phyloP scores from a whole-genome alignment of 371 early-diverging fungal genomes.

The Rhizopus microsporus region DNA sequence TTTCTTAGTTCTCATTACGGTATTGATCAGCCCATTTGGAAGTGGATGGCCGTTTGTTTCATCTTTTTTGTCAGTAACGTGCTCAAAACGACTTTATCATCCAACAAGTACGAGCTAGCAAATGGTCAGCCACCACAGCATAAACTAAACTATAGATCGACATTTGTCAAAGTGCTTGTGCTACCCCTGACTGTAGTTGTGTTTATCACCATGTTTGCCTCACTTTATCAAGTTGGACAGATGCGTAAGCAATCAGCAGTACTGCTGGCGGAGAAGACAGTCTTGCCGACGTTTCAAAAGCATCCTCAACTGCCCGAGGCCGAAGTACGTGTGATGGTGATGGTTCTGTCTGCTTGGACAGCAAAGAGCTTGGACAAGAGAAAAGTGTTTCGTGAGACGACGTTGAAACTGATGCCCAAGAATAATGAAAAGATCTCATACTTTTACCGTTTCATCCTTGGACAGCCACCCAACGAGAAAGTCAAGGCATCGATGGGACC shows the following conservation, averaged over 20 bases:
- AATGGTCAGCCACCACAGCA: conserved; percentile 13
- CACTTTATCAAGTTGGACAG: conserved; percentile 36
- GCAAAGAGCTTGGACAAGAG: conserved; percentile 52
- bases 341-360: conserved; percentile 62
- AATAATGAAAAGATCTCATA: conserved; percentile 45
- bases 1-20: conserved; percentile 58
- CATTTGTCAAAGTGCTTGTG: conserved; percentile 42
- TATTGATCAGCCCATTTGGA: conserved; percentile 60
- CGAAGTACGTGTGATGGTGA: conserved; percentile 46
- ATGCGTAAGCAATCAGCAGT: conserved; percentile 30
- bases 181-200: conserved; percentile 46
- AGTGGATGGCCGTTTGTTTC: conserved; percentile 62
- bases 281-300: conserved; percentile 19
- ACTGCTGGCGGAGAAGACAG: conserved; percentile 19
- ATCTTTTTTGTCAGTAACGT: conserved; percentile 46
- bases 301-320: conserved; percentile 36
- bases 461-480: conserved; percentile 44
- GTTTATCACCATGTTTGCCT: conserved; percentile 47
- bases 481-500: conserved; percentile 31
- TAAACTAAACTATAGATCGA: conserved; percentile 37
- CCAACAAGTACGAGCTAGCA: conserved; percentile 26
- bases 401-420: conserved; percentile 53
- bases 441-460: conserved; percentile 58
- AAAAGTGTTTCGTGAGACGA: conserved; percentile 58
- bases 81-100: conserved; percentile 35